Conservation (phyloP, 75 land plant species). For the Picea glauca region DNA sequence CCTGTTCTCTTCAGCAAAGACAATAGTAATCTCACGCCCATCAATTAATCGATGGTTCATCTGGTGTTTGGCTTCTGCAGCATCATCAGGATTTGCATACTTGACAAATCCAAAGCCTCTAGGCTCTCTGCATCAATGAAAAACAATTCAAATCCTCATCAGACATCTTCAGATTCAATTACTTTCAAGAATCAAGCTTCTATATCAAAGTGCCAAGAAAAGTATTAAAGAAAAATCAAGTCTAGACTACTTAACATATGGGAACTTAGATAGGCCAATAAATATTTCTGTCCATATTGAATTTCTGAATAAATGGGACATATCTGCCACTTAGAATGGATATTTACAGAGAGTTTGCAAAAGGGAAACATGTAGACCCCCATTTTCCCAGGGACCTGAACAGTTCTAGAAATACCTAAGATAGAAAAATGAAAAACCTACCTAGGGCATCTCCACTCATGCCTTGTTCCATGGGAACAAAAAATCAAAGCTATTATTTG, state of each 20-base stretch:
- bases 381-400: too few species aligned
- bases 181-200: not conserved
- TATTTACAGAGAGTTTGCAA: too few species aligned
- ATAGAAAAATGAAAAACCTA: too few species aligned
- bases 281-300: too few species aligned
- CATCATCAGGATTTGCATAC: constrained; percentile 66
- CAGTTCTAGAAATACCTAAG: too few species aligned
- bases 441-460: too few species aligned
- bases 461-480: too few species aligned
- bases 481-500: too few species aligned
- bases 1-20: constrained; percentile 88
- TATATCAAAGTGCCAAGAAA: not conserved
- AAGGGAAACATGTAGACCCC: too few species aligned
- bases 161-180: not conserved
- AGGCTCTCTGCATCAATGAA: constrained; percentile 48
- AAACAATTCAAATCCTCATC: not conserved
- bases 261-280: not conserved
- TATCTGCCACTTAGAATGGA: too few species aligned
- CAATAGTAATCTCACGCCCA: constrained; percentile 76
- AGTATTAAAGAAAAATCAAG: not conserved
- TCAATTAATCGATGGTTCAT: constrained; percentile 64
- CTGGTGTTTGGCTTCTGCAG: constrained; percentile 72
- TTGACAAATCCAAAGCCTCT: constrained; percentile 93
- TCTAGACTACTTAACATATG: not conserved
- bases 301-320: too few species aligned